These are phyloP conservation scores for Vaccinium corymbosum DNA, from an alignment of 148 eudicot genomes.

Conservation along the genomic window DNA sequence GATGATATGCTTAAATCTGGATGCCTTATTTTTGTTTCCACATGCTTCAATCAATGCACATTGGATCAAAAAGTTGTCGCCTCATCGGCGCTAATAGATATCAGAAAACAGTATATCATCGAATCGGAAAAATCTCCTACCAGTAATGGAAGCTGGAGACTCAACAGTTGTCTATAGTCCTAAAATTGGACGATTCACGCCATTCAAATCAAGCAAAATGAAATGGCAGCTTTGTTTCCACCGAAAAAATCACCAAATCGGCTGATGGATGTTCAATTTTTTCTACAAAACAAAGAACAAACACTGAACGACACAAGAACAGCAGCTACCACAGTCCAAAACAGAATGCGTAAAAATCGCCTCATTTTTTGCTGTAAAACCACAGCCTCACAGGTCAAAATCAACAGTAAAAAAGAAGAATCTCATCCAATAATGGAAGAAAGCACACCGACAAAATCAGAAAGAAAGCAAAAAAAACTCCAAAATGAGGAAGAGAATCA, in stretches of 20 bases:
- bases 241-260: background rate
- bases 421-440: background rate
- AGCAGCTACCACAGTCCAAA: background rate
- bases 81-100: background rate
- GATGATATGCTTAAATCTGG: background rate
- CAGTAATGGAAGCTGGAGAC: background rate
- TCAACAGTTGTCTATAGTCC: background rate
- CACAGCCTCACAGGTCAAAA: background rate
- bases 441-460: slow-evolving; percentile 5
- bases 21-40: background rate
- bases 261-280: background rate
- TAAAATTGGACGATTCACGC: background rate
- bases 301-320: background rate
- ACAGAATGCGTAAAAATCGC: background rate
- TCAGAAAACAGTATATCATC: background rate
- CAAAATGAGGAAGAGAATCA: background rate
- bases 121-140: background rate
- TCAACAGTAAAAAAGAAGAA: background rate
- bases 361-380: background rate
- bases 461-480: background rate
- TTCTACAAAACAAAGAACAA: background rate
- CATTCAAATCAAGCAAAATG: background rate
- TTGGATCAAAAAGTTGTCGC: background rate
- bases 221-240: background rate
- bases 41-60: slow-evolving; percentile 11